phyloP scores from a whole-genome alignment of 768 basidiomycete genomes.

The Tulasnella sp. region DNA sequence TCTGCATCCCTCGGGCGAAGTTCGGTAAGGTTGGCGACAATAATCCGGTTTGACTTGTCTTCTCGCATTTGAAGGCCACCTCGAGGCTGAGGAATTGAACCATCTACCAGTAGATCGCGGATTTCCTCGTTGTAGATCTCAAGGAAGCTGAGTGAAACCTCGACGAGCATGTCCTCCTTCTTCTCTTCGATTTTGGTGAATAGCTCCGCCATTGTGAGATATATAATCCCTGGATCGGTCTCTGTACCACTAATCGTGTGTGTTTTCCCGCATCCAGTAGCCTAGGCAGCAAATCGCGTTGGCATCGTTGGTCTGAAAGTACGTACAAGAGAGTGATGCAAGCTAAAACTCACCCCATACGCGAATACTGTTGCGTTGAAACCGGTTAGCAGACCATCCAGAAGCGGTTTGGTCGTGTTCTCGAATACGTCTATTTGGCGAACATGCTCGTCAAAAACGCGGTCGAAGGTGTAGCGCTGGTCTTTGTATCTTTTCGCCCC shows the following conservation, averaged over 20 bases:
- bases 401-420: slow-evolving; percentile 76
- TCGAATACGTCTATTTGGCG: slow-evolving; percentile 85
- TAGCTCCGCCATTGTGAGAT: slow-evolving; percentile 94
- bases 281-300: slow-evolving; percentile 47
- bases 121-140: slow-evolving; percentile 99
- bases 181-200: slow-evolving; percentile 90
- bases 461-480: slow-evolving; percentile 94
- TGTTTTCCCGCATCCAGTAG: slow-evolving; percentile 99
- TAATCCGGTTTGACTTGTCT: slow-evolving; percentile 74
- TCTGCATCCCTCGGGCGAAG: slow-evolving; percentile 76
- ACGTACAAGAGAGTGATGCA: slow-evolving; percentile 6
- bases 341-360: slow-evolving; percentile 74
- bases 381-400: slow-evolving; percentile 83
- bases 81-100: slow-evolving; percentile 56
- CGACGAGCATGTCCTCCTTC: slow-evolving; percentile 75
- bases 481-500: slow-evolving; percentile 95
- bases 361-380: slow-evolving; percentile 98
- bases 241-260: slow-evolving; percentile 96
- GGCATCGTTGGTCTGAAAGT: slow-evolving; percentile 12
- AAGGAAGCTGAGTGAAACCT: slow-evolving; percentile 90
- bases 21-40: slow-evolving; percentile 80
- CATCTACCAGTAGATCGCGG: slow-evolving; percentile 83
- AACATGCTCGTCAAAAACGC: slow-evolving; percentile 77
- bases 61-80: slow-evolving; percentile 93
- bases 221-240: slow-evolving; percentile 85